These are phyloP conservation scores for Mycena maculata DNA, from an alignment of 768 basidiomycete species.

Conservation along the genomic window DNA sequence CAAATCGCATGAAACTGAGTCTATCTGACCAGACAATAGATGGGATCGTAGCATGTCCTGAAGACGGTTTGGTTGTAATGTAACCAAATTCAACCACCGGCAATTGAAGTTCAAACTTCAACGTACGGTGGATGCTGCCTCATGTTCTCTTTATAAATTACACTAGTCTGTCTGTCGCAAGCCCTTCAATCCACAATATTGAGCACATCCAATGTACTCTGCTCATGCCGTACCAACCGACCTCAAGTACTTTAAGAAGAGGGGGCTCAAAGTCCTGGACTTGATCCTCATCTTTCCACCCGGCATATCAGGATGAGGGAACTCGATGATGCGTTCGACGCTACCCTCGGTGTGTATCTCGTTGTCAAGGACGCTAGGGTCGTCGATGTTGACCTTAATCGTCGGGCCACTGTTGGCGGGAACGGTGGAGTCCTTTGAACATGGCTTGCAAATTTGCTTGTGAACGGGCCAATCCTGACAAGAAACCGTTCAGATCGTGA, in stretches of 20 bases:
- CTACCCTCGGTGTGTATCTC: slow-evolving; percentile 14
- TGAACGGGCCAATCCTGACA: slow-evolving; percentile 19
- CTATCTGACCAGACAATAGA: no score
- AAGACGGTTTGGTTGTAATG: no score
- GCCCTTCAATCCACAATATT: no score
- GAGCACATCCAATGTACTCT: no score
- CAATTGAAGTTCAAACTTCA: no score
- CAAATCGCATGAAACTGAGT: no score
- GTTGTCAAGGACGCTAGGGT: slow-evolving; percentile 14
- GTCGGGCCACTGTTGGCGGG: not conserved
- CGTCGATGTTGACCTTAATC: slow-evolving; percentile 9
- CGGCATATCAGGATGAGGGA: slow-evolving; percentile 17
- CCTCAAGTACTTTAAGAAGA: slow-evolving; percentile 16
- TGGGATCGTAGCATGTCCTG: no score
- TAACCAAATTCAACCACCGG: no score
- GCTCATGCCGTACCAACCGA: no score
- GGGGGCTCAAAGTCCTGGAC: slow-evolving; percentile 17
- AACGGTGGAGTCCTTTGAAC: not conserved
- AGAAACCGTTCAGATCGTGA: not conserved
- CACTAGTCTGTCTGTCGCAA: no score
- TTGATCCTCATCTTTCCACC: slow-evolving; percentile 20
- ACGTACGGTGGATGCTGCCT: no score
- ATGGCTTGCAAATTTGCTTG: slow-evolving; percentile 20
- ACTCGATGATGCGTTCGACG: slow-evolving; percentile 16
- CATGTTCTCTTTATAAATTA: no score